Evolutionary conservation across 257 asterid genomes (phyloP), one percentile per base, ranked within the genome.

Genomic region (Rubia yunnanensis): DNA sequence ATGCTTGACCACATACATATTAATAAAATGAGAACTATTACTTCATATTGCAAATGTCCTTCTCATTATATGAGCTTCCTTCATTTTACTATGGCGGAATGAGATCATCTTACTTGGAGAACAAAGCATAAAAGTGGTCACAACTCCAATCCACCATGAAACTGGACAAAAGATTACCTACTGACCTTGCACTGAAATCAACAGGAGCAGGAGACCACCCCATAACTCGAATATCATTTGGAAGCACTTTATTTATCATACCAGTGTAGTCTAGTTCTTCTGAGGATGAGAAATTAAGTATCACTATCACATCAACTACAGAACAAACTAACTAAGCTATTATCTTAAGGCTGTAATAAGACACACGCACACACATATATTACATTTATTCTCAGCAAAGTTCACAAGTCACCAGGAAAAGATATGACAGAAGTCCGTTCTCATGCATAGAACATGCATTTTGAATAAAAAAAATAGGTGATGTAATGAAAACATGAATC

Each of bases 181-280:
- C 71, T 31, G 71, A 92, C 99, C 97, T 94, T 57, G 99, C 89
- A 72, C 92, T 94, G 80, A 94, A 88, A 76, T 78, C 83, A 73
- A 65, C 58, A 27, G 95, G 95, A 77, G 85, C 91, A 76, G 99
- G 87, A 69, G 96, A 84, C 97, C 99, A 94, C 72, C 96, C 96
- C 77, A 87, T 77, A 63, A 89, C 78, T 73, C 95, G 84, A 72
- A 94, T 88, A 79, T 94, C 99, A 61, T 81, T 74, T 36, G 99
- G 99, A 71, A 94, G 95, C 32, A 75, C 95, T 64, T 85, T 76
- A 60, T 94, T 90, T 68, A 94, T 79, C 65, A 82, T 73, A 77
- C 81, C 83, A 71, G 89, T 95, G 67, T 89, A 90, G 79, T 94
- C 99, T 36, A 88, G 64, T 81, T 78, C 87, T 81, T 75, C 95